A percentile compares a stretch with the other conserved stretches of the same genome.
phyloP scores from a whole-genome alignment of 2,329 filamentous ascomycete genomes.

The Didymella pinodella region DNA sequence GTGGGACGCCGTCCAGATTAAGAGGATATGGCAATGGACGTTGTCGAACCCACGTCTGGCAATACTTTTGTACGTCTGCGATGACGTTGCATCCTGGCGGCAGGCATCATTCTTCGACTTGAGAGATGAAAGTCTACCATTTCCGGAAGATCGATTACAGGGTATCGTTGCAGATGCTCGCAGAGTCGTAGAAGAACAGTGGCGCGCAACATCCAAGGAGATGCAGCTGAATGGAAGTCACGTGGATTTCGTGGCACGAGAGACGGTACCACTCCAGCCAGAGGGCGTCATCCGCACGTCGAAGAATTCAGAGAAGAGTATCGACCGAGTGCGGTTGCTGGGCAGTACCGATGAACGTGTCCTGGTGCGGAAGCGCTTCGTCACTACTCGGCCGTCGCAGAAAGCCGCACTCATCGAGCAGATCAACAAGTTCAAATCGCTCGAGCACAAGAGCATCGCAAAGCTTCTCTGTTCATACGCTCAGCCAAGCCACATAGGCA shows the following conservation, averaged over 20 bases:
- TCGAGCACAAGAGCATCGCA: slow-evolving; percentile 51
- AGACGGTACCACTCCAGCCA: slow-evolving; percentile 50
- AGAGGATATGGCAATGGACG: slow-evolving; percentile 53
- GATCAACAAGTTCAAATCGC: slow-evolving; percentile 49
- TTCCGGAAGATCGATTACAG: slow-evolving; percentile 47
- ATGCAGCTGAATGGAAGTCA: slow-evolving; percentile 49
- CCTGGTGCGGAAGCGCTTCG: slow-evolving; percentile 49
- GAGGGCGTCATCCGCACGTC: slow-evolving; percentile 42
- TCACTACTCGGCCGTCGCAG: slow-evolving; percentile 46
- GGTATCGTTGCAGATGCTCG: slow-evolving; percentile 50
- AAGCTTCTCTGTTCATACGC: slow-evolving; percentile 51
- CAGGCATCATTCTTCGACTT: slow-evolving; percentile 51
- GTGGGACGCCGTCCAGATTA: slow-evolving; percentile 45
- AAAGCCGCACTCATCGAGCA: slow-evolving; percentile 48
- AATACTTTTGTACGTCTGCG: slow-evolving; percentile 50
- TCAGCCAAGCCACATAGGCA: slow-evolving; percentile 48
- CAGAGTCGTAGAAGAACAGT: slow-evolving; percentile 52
- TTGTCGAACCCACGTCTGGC: slow-evolving; percentile 50
- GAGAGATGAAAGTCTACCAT: slow-evolving; percentile 50
- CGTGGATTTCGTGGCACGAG: slow-evolving; percentile 48
- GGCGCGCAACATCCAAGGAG: slow-evolving; percentile 52
- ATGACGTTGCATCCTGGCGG: slow-evolving; percentile 51
- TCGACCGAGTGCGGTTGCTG: slow-evolving; percentile 48
- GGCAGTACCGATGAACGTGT: slow-evolving; percentile 46
- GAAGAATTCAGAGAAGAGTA: slow-evolving; percentile 46